Conservation (phyloP, 176 grass and related monocot genomes). For the Rhynchospora pubera region DNA sequence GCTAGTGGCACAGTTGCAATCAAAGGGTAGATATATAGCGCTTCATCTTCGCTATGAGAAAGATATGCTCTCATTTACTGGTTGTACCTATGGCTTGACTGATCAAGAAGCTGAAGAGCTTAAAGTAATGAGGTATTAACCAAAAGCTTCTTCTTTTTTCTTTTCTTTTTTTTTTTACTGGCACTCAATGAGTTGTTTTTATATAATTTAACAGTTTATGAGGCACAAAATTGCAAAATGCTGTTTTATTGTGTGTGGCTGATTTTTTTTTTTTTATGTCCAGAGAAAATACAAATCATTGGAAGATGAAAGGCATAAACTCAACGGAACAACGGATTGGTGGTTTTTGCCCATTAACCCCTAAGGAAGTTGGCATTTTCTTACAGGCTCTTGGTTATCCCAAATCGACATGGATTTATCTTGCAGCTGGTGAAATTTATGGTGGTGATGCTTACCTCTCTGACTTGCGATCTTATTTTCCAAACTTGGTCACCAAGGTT, state of each 20-base stretch:
- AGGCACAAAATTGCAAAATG: not conserved
- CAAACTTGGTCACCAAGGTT: slow-evolving; percentile 96
- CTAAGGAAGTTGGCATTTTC: slow-evolving; percentile 79
- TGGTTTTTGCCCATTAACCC: slow-evolving; percentile 85
- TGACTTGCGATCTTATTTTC: slow-evolving; percentile 60
- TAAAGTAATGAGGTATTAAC: slow-evolving; percentile 58
- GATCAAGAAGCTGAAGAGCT: slow-evolving; percentile 67
- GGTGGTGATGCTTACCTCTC: slow-evolving; percentile 80
- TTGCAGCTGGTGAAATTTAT: slow-evolving; percentile 94
- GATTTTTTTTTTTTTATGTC: not conserved
- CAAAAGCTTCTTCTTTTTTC: not conserved
- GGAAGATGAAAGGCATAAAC: slow-evolving; percentile 93
- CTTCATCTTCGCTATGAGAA: slow-evolving; percentile 98
- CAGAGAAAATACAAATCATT: slow-evolving; percentile 85
- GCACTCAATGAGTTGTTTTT: not conserved
- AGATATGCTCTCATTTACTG: slow-evolving; percentile 96
- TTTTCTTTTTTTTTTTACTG: not conserved
- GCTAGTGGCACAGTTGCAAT: slow-evolving; percentile 73
- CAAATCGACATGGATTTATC: slow-evolving; percentile 82
- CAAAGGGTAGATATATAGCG: slow-evolving; percentile 64
- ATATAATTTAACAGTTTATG: not conserved
- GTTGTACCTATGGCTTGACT: slow-evolving; percentile 65
- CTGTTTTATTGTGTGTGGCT: not conserved
- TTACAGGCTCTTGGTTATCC: slow-evolving; percentile 64
- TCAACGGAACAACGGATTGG: slow-evolving; percentile 67